A percentile compares a stretch with the other conserved stretches of the same genome.
phyloP scores from a whole-genome alignment of 2,329 filamentous ascomycete genomes.

The Aureobasidium pullulans region DNA sequence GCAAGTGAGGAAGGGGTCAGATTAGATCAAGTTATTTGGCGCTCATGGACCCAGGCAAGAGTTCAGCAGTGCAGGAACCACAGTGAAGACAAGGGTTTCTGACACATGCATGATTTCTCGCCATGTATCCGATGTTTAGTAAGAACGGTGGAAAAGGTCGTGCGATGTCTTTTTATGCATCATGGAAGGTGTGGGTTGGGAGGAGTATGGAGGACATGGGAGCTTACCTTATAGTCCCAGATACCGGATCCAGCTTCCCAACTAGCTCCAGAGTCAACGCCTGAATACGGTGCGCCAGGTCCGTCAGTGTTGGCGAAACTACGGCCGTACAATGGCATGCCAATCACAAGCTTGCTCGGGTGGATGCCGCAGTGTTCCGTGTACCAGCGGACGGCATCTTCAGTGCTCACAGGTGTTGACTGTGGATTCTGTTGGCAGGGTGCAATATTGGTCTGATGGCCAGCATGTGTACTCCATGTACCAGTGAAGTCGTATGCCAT shows the following conservation, averaged over 20 bases:
- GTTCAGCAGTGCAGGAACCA: background rate
- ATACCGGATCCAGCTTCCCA: constrained; percentile 68
- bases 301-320: constrained; percentile 75
- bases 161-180: constrained; percentile 10
- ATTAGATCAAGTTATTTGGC: constrained; percentile 32
- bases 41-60: constrained; percentile 15
- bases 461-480: constrained; percentile 64
- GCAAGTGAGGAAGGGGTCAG: constrained; percentile 20
- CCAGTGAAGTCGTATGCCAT: constrained; percentile 58
- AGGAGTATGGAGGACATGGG: background rate
- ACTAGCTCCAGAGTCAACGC: constrained; percentile 62
- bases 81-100: background rate
- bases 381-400: constrained; percentile 65
- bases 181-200: background rate
- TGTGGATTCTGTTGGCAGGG: constrained; percentile 49
- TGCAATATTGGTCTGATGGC: constrained; percentile 76
- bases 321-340: constrained; percentile 88
- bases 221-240: constrained; percentile 68
- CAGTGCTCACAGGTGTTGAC: constrained; percentile 72
- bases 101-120: background rate
- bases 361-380: constrained; percentile 53
- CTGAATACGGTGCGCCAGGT: constrained; percentile 59
- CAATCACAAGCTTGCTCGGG: constrained; percentile 69
- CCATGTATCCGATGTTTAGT: constrained; percentile 11
- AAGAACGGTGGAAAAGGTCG: constrained; percentile 12